phyloP scores from a whole-genome alignment of 495 filamentous ascomycete genomes.

The Bathelium albidoporum region DNA sequence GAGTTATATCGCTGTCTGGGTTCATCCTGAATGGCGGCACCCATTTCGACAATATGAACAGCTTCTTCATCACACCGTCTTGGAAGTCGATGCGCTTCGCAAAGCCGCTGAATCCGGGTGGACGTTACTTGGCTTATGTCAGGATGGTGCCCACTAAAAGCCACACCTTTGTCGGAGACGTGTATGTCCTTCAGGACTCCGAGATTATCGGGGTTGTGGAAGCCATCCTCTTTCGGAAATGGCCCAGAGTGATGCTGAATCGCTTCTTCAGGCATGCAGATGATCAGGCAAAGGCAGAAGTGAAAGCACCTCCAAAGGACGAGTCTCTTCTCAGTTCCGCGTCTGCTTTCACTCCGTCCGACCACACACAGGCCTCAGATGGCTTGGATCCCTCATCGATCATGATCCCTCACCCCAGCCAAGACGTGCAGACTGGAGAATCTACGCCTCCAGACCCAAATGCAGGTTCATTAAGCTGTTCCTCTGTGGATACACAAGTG shows the following conservation, averaged over 20 bases:
- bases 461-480: not conserved
- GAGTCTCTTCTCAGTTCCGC: not conserved
- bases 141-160: constrained; percentile 30
- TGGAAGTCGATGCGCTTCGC: constrained; percentile 21
- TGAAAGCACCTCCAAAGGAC: not conserved
- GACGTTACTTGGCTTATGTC: constrained; percentile 32
- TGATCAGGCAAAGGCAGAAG: not conserved
- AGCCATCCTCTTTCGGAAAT: constrained; percentile 4
- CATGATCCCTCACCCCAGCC: not conserved
- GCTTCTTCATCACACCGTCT: constrained; percentile 29
- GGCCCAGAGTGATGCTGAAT: constrained; percentile 7
- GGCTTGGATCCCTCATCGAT: not conserved
- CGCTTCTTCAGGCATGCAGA: constrained; percentile 7
- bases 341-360: not conserved
- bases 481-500: not conserved
- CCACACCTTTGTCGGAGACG: constrained; percentile 30
- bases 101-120: constrained; percentile 26
- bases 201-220: constrained; percentile 28
- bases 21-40: constrained; percentile 32
- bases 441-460: not conserved
- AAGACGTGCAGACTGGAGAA: not conserved
- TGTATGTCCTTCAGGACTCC: constrained; percentile 37
- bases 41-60: constrained; percentile 20
- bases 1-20: constrained; percentile 34
- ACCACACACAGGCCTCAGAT: not conserved